A percentile compares a stretch with the other conserved stretches of the same genome.
Conservation (phyloP, 2,329 filamentous ascomycete genomes). For the Drechslerella stenobrocha region DNA sequence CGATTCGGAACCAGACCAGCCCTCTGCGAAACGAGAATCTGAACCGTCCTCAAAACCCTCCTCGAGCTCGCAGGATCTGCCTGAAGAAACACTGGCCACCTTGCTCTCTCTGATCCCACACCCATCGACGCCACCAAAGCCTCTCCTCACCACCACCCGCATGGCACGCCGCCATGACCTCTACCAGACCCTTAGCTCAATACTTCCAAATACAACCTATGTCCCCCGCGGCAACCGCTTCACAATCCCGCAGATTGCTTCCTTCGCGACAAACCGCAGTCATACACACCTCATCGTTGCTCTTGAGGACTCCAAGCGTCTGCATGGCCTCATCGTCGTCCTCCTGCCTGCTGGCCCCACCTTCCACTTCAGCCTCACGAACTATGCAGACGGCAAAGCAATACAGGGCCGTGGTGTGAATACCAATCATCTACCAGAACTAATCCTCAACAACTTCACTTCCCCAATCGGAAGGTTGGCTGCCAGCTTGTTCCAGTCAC, state of each 20-base stretch:
- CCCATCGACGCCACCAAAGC: conserved; percentile 70
- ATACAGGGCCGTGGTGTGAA: conserved; percentile 88
- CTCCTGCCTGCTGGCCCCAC: conserved; percentile 84
- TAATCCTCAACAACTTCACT: conserved; percentile 91
- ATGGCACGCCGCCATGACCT: conserved; percentile 86
- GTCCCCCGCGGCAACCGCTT: conserved; percentile 89
- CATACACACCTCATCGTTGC: conserved; percentile 84
- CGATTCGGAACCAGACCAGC: conserved; percentile 55
- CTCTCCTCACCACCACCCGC: conserved; percentile 87
- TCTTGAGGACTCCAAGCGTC: conserved; percentile 85
- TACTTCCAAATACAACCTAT: conserved; percentile 81
- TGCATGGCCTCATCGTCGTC: conserved; percentile 78
- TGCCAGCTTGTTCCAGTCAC: conserved; percentile 76
- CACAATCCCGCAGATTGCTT: conserved; percentile 83
- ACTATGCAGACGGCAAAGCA: conserved; percentile 85
- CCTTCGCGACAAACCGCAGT: conserved; percentile 70
- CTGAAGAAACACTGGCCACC: conserved; percentile 66
- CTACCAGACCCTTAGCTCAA: conserved; percentile 72
- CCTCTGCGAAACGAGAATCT: conserved; percentile 52
- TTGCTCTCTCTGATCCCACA: conserved; percentile 57
- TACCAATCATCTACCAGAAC: conserved; percentile 85
- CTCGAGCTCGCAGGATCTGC: conserved; percentile 64
- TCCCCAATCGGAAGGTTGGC: conserved; percentile 88
- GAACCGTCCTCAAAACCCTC: conserved; percentile 64
- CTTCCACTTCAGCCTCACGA: conserved; percentile 87